Evolutionary conservation across 208 protist genomes (phyloP), one percentile per base, ranked within the genome.

Genomic region (Crithidia thermophila): DNA sequence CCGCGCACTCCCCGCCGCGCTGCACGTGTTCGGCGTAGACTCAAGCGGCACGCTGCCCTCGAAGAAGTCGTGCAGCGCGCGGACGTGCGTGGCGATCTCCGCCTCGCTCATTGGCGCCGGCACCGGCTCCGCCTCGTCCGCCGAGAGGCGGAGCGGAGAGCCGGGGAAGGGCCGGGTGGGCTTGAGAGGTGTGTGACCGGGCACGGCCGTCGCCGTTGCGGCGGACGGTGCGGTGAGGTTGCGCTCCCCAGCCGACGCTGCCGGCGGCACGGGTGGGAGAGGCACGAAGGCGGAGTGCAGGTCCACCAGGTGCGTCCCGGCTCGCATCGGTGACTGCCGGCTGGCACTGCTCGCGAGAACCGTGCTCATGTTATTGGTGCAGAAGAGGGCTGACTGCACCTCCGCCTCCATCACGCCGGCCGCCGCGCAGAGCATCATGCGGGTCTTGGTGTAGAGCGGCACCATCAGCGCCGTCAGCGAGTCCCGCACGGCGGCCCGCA

Each of bases 1-100:
- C 46, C 60, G 60, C 10, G 36, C 49, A 3, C 28, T 53, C 14
- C 45, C 30, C 14, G 42, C 52, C 34, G 57, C 42, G n/a, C 42
- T 51, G 28, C 25, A 51, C 57, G 30, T 3, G n/a, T 10, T 51
- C 42, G 57, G 40, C 57, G 30, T 39, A 14, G 42, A 62, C 57
- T 73, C 67, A 5, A 73, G 4, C 8, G 67, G 57, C 2, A 66
- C n/a, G 21, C n/a, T 36, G 4, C 5, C 8, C 16, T 43, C 39
- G 21, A 73, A 73, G 39, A 67, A 66, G 31, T 66, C 58, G 50
- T 73, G 67, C 50, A 73, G 3, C 9, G 21, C 58, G 1, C 21
- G 28, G 3, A 30, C 49, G 23, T 45, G 67, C 8, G 27, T 5
- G 3, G 56, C 20, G 31, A 58, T 43, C 27, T 58, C 47, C 1